Base-by-base conservation (phyloP, 495 filamentous ascomycete genomes). In the Neurospora sp. region DNA sequence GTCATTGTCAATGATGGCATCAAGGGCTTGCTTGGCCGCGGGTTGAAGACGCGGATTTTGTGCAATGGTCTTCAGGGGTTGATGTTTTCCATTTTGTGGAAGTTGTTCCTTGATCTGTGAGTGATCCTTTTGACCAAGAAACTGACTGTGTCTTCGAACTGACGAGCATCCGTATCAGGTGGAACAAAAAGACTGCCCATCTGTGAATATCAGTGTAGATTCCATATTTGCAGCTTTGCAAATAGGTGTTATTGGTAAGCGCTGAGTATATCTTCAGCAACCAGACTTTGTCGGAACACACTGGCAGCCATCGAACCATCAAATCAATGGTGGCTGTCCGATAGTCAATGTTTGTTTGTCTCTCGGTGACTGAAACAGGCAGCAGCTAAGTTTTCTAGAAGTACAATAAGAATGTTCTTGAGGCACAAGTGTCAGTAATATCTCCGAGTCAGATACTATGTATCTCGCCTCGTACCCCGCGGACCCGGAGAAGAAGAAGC, bases 51-150 rank as follows among this genome's bases (percentile, higher is more conserved):
- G 8, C 76, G 79, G 4, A 82, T 82, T 66, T 42, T 82, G 70
- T 79, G 80, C 73, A 82, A 82, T 39, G 80, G 80, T 7, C 78
- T 82, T n/a, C 80, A 82, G 69, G 76, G 79, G 2, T 66, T 82
- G 7, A 39, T 80, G 70, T 82, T 82, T 72, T 77, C 79, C 10
- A 78, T 82, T 54, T 40, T 80, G 16, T 82, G 80, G 80, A 82
- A 77, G 66, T 39, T 82, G 2, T 80, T 82, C 27, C 71, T 82
- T 31, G 80, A 82, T 72, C 37, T 80, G 80, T 82, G n/a, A 79
- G 79, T 79, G 20, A 7, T 1, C 39, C 14, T 18, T 9, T 14
- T 9, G 6, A 16, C 6, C 1, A 9, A 0, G 27, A n/a, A n/a
- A n/a, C n/a, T 35, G 6, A 37, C 2, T 35, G 54, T 31, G 54